Percentiles rank a stretch among this genome's conserved stretches.
Conservation (phyloP, 805 yeast genomes). For the Metschnikowia hibisci region DNA sequence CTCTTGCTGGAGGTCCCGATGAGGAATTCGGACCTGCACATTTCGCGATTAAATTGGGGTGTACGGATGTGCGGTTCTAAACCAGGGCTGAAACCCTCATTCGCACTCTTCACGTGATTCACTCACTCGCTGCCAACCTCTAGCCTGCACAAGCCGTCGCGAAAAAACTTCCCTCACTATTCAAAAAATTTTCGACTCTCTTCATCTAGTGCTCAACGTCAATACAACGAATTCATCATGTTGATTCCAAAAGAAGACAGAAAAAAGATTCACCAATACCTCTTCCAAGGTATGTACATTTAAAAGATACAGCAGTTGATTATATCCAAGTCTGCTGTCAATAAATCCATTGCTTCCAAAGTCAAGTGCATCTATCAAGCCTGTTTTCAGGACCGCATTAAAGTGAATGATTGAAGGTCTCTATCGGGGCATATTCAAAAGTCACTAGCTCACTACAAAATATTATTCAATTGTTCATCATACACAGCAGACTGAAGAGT, state of each 20-base stretch:
- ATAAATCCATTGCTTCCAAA: background rate
- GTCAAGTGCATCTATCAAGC: background rate
- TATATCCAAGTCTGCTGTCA: background rate
- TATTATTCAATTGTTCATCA: too few relatives aligned
- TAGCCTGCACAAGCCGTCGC: constrained; percentile 15
- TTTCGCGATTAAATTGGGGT: too few relatives aligned
- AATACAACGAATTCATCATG: constrained; percentile 47
- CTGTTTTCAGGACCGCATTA: background rate
- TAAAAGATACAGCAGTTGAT: background rate
- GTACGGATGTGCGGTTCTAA: too few relatives aligned
- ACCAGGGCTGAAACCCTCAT: constrained; percentile 5
- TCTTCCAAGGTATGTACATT: constrained; percentile 86
- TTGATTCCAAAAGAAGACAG: constrained; percentile 99
- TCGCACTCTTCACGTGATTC: background rate
- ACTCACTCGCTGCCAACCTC: constrained; percentile 1
- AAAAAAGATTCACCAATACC: constrained; percentile 98
- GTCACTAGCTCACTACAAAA: too few relatives aligned
- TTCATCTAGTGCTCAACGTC: constrained; percentile 19
- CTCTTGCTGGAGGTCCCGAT: too few relatives aligned
- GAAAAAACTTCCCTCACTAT: constrained; percentile 18
- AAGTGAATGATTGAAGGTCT: background rate
- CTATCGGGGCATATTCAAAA: too few relatives aligned
- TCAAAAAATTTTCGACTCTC: constrained; percentile 13
- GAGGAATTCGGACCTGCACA: too few relatives aligned
- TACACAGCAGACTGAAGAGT: background rate